These are phyloP conservation scores for Lasiosphaeriaceae sp. DNA, from an alignment of 495 filamentous ascomycete genomes.

Conservation along the genomic window DNA sequence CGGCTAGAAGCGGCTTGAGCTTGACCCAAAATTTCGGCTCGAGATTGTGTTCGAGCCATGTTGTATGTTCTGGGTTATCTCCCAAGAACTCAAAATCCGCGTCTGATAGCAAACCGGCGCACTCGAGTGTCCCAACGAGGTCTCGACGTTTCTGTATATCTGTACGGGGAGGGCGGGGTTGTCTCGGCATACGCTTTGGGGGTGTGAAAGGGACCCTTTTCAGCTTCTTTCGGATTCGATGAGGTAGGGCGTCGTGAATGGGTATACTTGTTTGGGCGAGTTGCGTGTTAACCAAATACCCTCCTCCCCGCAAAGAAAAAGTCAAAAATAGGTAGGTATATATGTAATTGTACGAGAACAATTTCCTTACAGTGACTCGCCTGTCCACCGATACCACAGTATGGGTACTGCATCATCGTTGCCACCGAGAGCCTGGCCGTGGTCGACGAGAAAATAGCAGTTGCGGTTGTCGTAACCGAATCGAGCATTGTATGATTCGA, in stretches of 20 bases:
- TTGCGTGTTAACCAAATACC: background rate
- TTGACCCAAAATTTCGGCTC: background rate
- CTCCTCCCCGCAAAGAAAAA: no score
- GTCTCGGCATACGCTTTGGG: background rate
- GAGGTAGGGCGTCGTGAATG: background rate
- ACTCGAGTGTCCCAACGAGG: background rate
- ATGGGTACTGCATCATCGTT: background rate
- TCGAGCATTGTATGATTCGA: background rate
- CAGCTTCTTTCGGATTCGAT: background rate
- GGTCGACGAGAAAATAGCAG: background rate
- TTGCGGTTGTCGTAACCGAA: background rate
- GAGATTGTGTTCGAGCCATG: background rate
- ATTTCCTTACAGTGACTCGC: background rate
- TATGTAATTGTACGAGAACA: no score
- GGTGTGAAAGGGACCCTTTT: background rate
- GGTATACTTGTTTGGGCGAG: background rate
- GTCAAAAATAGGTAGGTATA: no score
- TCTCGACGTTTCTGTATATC: background rate
- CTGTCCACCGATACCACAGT: background rate
- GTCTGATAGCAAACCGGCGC: background rate
- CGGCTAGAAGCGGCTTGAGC: background rate
- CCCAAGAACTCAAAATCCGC: background rate
- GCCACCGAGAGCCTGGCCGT: background rate
- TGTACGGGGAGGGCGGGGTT: background rate
- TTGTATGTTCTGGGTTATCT: background rate